These are phyloP conservation scores for Phyllosticta ampelicida DNA, from an alignment of 2,329 filamentous ascomycete species.

Conservation along the genomic window DNA sequence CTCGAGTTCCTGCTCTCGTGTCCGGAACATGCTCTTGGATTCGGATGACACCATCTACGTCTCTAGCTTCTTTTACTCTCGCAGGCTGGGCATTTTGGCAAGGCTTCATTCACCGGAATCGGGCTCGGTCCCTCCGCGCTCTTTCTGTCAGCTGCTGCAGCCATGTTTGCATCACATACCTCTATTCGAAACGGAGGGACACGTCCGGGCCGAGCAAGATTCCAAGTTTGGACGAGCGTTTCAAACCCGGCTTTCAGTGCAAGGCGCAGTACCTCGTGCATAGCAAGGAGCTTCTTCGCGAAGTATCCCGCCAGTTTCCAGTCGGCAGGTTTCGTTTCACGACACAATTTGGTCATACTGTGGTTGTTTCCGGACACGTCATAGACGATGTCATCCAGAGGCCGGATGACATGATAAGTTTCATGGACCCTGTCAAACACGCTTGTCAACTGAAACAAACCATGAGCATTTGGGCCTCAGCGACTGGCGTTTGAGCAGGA, in stretches of 20 bases:
- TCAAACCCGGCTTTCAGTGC: neutral
- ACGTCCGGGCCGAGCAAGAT: neutral
- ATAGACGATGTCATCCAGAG: neutral
- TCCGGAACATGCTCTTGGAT: neutral
- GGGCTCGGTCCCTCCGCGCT: neutral
- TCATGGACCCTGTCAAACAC: neutral
- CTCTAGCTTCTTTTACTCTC: neutral
- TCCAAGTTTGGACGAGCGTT: neutral
- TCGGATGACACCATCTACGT: neutral
- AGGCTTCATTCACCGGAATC: neutral
- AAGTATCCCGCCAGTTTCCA: neutral
- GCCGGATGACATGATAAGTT: neutral
- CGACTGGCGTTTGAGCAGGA: neutral
- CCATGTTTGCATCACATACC: neutral
- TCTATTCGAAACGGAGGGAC: neutral
- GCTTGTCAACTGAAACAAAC: neutral
- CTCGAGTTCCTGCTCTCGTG: neutral
- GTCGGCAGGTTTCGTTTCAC: neutral
- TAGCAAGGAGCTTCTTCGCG: neutral
- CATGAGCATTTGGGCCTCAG: neutral
- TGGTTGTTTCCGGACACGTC: neutral
- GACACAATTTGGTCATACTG: neutral
- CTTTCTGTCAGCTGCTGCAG: neutral
- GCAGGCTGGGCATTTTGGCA: neutral
- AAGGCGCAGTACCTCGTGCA: neutral